Evolutionary conservation across 176 grass and related monocot species (phyloP).

Genomic region (Saccharum officinarum): DNA sequence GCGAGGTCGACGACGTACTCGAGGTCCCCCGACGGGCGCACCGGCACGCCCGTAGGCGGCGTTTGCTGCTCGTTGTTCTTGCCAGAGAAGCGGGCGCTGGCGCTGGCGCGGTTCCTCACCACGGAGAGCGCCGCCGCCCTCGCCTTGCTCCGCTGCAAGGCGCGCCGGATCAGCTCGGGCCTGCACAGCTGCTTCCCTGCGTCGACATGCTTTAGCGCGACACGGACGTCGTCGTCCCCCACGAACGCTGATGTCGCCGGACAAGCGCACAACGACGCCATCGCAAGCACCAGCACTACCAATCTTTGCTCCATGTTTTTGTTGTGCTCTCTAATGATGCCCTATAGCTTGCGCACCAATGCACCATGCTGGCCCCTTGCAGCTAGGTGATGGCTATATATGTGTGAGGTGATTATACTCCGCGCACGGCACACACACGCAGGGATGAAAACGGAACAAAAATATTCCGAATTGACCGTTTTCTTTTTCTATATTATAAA

Average conservation of each 20-base stretch:
- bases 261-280: background rate
- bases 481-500: no score
- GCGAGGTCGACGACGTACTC: constrained; percentile 61
- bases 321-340: background rate
- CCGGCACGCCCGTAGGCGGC: background rate
- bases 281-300: background rate
- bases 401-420: background rate
- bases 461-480: no score
- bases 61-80: background rate
- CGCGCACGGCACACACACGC: background rate
- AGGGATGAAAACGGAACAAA: no score
- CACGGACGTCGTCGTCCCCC: constrained; percentile 25
- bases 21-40: constrained; percentile 42
- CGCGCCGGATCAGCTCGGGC: constrained; percentile 50
- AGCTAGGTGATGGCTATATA: background rate
- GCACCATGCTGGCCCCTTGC: no score
- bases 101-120: background rate
- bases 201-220: constrained; percentile 53
- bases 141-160: constrained; percentile 43
- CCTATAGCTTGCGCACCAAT: background rate
- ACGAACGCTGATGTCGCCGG: background rate
- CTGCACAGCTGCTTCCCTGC: constrained; percentile 39
- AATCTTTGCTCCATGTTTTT: constrained; percentile 8
- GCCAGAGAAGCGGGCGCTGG: background rate
- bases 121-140: constrained; percentile 44